phyloP scores from a whole-genome alignment of 108 stramenopile genomes.

The Pseudonitzschia delicatissima region DNA sequence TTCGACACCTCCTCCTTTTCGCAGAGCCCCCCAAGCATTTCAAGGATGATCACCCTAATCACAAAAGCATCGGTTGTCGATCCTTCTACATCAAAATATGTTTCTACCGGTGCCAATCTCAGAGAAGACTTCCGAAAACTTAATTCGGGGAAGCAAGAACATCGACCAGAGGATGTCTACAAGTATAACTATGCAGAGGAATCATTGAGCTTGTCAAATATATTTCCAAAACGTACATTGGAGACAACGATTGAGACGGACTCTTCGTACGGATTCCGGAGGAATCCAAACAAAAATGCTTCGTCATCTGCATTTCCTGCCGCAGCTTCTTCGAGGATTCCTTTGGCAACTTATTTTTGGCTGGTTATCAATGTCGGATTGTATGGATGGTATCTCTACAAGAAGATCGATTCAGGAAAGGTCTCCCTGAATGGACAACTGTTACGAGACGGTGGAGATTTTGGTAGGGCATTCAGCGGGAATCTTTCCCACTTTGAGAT shows the following conservation, averaged over 20 bases:
- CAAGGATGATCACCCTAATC: background rate
- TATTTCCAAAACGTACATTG: background rate
- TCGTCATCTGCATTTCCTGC: background rate
- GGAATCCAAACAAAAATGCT: constrained; percentile 8
- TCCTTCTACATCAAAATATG: background rate
- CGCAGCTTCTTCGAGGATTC: background rate
- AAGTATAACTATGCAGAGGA: background rate
- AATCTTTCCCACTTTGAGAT: constrained; percentile 80
- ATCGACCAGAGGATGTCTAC: background rate
- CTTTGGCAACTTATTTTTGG: constrained; percentile 35
- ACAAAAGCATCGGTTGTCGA: background rate
- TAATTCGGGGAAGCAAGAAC: background rate
- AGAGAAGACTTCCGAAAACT: background rate
- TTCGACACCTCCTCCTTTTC: background rate
- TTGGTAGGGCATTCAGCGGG: constrained; percentile 60
- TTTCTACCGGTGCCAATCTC: background rate
- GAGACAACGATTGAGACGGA: background rate
- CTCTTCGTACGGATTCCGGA: constrained; percentile 13
- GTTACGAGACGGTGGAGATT: constrained; percentile 30
- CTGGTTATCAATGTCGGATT: constrained; percentile 49
- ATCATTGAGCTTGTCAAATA: too few species aligned
- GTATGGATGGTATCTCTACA: constrained; percentile 70
- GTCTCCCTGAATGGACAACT: constrained; percentile 38
- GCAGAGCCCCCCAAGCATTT: background rate
- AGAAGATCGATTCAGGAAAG: constrained; percentile 35